Conservation (phyloP, 805 yeast genomes). For the Cyberlindnera bimundalis region DNA sequence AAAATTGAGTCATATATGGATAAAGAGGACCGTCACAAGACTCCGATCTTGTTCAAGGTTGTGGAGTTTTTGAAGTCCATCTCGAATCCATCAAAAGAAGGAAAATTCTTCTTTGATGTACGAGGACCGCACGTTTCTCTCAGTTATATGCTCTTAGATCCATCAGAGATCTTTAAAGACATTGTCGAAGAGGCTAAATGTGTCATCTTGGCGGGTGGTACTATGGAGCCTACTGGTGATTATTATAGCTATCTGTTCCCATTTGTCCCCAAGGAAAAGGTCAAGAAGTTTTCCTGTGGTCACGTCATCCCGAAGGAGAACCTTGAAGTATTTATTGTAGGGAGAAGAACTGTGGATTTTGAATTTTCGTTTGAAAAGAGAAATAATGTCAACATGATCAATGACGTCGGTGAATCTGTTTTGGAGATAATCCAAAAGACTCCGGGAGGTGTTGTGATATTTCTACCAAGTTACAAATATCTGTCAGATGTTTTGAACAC, state of each 20-base stretch:
- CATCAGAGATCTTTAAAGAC: slow-evolving; percentile 64
- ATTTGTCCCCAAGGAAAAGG: slow-evolving; percentile 37
- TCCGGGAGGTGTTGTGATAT: slow-evolving; percentile 76
- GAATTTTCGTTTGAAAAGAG: slow-evolving; percentile 72
- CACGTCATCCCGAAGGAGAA: slow-evolving; percentile 78
- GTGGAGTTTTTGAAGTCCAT: slow-evolving; percentile 61
- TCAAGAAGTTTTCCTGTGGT: slow-evolving; percentile 66
- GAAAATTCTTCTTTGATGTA: slow-evolving; percentile 67
- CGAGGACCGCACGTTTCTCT: slow-evolving; percentile 32
- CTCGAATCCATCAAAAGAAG: slow-evolving; percentile 75
- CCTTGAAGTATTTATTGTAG: slow-evolving; percentile 56
- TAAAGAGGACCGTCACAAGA: slow-evolving; percentile 15
- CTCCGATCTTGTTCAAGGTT: slow-evolving; percentile 50
- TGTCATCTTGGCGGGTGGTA: slow-evolving; percentile 87
- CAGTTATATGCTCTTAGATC: slow-evolving; percentile 75
- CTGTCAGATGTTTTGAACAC: slow-evolving; percentile 43
- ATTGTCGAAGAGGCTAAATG: slow-evolving; percentile 63
- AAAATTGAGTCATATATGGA: slow-evolving; percentile 74
- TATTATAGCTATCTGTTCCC: slow-evolving; percentile 67
- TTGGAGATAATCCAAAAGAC: slow-evolving; percentile 39
- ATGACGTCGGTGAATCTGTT: slow-evolving; percentile 48
- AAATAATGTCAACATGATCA: slow-evolving; percentile 41
- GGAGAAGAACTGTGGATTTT: slow-evolving; percentile 31
- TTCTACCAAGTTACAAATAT: slow-evolving; percentile 83
- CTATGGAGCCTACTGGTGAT: slow-evolving; percentile 88